Evolutionary conservation across 768 basidiomycete genomes (phyloP), one percentile per base, ranked within the genome.

Genomic region (Pleurotus cornucopiae): DNA sequence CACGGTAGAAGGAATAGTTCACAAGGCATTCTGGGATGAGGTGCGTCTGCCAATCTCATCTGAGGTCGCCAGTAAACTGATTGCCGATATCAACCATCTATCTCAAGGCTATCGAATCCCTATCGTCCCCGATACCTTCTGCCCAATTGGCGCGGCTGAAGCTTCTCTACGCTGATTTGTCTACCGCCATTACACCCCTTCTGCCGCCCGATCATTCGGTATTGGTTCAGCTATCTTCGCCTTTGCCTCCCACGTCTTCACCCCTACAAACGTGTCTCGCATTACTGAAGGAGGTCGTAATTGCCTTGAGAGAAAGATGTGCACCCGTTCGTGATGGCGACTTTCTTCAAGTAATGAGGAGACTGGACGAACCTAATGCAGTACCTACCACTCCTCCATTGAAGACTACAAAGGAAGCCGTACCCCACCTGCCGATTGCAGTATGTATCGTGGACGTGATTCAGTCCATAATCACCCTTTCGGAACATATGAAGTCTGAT

Each of bases 1-100:
- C 11, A 67, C 80, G 40, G 80, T 82, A 11, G 76, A 77, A 56
- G 73, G 77, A 57, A 80, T 82, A 5, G 78, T 81, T 11, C 84
- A 87, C 64, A 73, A 71, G 48, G 87, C 85, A 3, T 91, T 91
- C 65, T 91, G 88, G 88, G 81, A 84, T 41, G 80, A 87, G 76
- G 88, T 89, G 61, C 63, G 77, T 62, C 54, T 46, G n/a, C 25
- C 37, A 5, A 18, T 41, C 48, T 6, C 46, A 26, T 46, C 49
- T 6, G 12, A 14, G 12, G 38, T 39, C 23, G 30, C 48, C 6
- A 16, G 20, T 40, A 9, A 1, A 14, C 12, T 41, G 39, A 53
- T 41, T 41, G 39, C 34, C 39, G 25, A 39, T 26, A 26, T 18
- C 11, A 46, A 5, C 52, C 23, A 25, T 25, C 23, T 25, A 25